Evolutionary conservation across 1,284 basidiomycete genomes (phyloP), one percentile per base, ranked within the genome.

Genomic region (Papiliotrema terrestris): DNA sequence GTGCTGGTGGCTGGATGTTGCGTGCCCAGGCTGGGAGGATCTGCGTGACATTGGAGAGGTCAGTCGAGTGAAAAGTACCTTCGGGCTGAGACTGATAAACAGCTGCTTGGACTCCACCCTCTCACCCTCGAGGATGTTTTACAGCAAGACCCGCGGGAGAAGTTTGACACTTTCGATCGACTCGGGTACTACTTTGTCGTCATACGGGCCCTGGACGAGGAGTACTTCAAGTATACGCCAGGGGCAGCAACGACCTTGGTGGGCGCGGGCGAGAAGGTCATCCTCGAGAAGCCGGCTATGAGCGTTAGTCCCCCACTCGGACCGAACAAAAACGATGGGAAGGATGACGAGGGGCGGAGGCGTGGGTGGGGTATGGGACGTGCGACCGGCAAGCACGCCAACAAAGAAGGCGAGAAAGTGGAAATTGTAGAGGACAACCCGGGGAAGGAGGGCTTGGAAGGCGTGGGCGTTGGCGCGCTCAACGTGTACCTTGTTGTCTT

Each of bases 161-260:
- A 98, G 76, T 79, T 96, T 15, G 94, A 97, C 68, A 78, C 86
- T 3, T 97, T 95, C 71, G 86, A 89, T 6, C 85, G 84, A 58
- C 82, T 97, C 8, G 93, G 93, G 0, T 98, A 98, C 75, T 93
- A 96, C 73, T 92, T 98, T 68, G 81, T 97, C 54, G 89, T 88
- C 9, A 89, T 97, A 60, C 84, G 91, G 49, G 88, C 91, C 1
- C 83, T 96, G 45, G 91, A 91, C 62, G 82, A 83, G 59, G 72
- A 76, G n/a, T 82, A 83, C 68, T 83, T 83, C 69, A 78, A 78
- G 38, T 82, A 81, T 59, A 80, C 79, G 0, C 78, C 79, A 0
- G 73, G 71, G 2, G 55, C 66, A 5, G 45, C 57, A 13, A 49
- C 57, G 14, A 51, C 56, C 1, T 45, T 58, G 17, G 49, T 51